Evolutionary conservation across 208 protist species (phyloP).

Genomic region (Lotmaria passim): DNA sequence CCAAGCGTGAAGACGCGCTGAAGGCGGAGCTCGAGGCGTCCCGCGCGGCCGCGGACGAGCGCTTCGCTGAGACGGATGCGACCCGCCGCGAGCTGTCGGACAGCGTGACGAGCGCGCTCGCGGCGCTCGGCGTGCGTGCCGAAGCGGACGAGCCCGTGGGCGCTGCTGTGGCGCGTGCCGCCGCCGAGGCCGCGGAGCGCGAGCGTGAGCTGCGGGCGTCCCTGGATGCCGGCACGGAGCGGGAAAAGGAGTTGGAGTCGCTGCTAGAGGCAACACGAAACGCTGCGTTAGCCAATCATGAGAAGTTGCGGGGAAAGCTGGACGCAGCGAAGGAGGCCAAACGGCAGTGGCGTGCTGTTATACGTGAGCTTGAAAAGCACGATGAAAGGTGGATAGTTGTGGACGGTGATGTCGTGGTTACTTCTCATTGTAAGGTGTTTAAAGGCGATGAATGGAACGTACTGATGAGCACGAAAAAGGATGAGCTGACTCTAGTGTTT

Average conservation of each 20-base stretch:
- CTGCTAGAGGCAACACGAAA: background rate
- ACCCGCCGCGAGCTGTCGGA: conserved; percentile 6
- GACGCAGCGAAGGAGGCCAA: conserved; percentile 1
- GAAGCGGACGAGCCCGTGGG: background rate
- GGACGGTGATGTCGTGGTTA: background rate
- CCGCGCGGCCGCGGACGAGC: conserved; percentile 5
- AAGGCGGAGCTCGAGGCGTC: background rate
- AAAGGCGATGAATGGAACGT: background rate
- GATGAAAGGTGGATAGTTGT: background rate
- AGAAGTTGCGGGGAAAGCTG: conserved; percentile 27
- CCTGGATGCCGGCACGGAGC: conserved; percentile 5
- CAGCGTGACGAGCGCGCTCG: conserved; percentile 11
- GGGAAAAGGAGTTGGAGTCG: background rate
- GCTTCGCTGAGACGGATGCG: conserved; percentile 5
- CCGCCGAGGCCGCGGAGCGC: conserved; percentile 19
- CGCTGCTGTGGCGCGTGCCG: conserved; percentile 4
- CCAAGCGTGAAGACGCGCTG: conserved; percentile 12
- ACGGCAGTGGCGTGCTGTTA: conserved; percentile 9
- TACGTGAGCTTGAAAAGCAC: background rate
- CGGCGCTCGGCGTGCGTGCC: conserved; percentile 1
- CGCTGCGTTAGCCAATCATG: conserved; percentile 2
- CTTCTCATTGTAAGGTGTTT: background rate
- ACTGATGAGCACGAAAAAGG: background rate
- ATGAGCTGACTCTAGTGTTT: background rate
- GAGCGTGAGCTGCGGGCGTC: conserved; percentile 19